Conservation (phyloP, 305 asterid genomes). For the Fraxinus ornus region DNA sequence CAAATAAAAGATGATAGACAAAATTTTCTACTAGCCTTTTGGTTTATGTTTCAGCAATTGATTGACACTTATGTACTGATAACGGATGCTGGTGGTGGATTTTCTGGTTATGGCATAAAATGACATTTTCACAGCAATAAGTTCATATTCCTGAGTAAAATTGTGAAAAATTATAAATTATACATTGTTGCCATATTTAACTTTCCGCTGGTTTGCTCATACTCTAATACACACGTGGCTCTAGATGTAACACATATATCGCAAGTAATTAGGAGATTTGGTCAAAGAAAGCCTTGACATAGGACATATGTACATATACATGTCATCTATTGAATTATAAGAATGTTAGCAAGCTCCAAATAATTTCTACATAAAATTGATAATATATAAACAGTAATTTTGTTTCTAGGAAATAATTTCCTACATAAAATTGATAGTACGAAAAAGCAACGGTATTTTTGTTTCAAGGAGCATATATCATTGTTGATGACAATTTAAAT, state of each 20-base stretch:
- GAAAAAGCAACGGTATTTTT: neutral
- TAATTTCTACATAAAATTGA: neutral
- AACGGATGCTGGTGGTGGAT: neutral
- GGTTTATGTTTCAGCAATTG: neutral
- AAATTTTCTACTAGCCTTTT: neutral
- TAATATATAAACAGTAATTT: neutral
- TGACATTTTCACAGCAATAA: neutral
- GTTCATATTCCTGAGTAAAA: neutral
- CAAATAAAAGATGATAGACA: neutral
- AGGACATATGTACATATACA: no score
- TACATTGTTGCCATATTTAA: neutral
- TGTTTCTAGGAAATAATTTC: neutral
- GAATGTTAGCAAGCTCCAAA: neutral
- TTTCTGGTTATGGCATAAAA: neutral
- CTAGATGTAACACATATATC: neutral
- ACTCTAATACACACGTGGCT: neutral
- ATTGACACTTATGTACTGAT: neutral
- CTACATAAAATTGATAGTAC: neutral
- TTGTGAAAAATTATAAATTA: neutral
- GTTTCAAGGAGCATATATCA: neutral
- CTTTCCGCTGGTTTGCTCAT: neutral
- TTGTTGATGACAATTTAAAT: neutral
- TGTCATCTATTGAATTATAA: neutral
- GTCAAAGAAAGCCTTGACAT: neutral
- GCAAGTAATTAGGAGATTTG: neutral